Evolutionary conservation across 805 yeast genomes (phyloP).

Genomic region (Cyberlindnera lachancei): DNA sequence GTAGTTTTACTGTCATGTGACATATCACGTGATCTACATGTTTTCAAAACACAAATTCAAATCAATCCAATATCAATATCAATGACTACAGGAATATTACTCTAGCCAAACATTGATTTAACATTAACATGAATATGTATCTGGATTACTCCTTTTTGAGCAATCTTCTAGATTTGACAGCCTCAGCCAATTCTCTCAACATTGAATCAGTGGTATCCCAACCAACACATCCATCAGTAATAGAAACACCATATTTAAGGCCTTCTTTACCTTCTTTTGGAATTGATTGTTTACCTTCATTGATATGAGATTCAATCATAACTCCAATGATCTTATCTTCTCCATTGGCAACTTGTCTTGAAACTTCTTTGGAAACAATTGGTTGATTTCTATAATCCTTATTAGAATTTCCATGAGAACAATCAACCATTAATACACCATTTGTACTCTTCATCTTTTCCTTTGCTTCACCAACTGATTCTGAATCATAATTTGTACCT

Average conservation of each 20-base stretch:
- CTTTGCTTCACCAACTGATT: slow-evolving; percentile 70
- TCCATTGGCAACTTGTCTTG: slow-evolving; percentile 76
- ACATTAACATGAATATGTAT: no score
- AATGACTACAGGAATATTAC: no score
- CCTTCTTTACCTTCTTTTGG: slow-evolving; percentile 67
- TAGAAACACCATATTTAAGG: slow-evolving; percentile 89
- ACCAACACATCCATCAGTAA: slow-evolving; percentile 94
- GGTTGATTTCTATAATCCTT: slow-evolving; percentile 96
- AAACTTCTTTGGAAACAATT: slow-evolving; percentile 74
- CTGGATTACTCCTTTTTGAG: slow-evolving; percentile 17
- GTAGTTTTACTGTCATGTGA: no score
- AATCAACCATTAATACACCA: slow-evolving; percentile 81
- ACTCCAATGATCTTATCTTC: slow-evolving; percentile 80
- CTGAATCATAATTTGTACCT: slow-evolving; percentile 87
- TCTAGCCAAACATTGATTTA: no score
- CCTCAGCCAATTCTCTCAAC: slow-evolving; percentile 70
- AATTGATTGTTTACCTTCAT: slow-evolving; percentile 90
- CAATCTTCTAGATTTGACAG: slow-evolving; percentile 76
- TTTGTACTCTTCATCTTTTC: slow-evolving; percentile 42
- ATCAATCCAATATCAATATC: no score
- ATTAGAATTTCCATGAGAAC: slow-evolving; percentile 95
- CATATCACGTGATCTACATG: no score
- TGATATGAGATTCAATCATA: slow-evolving; percentile 90
- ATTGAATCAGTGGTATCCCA: slow-evolving; percentile 85
- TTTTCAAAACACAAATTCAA: no score